phyloP scores from a whole-genome alignment of 176 grass and related monocot species.

The Triticum monococcum region DNA sequence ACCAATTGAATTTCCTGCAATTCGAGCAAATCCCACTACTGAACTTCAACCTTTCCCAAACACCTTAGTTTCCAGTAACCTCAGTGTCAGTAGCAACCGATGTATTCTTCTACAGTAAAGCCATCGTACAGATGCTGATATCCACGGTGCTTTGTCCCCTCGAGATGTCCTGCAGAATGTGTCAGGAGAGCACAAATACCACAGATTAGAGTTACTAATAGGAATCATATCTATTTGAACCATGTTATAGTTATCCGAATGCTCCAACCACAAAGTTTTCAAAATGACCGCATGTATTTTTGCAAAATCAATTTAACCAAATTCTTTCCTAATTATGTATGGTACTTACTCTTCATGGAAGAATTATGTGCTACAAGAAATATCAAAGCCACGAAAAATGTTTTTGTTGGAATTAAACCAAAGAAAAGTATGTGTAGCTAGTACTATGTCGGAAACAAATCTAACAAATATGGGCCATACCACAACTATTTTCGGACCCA shows the following conservation, averaged over 20 bases:
- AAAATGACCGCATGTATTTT: not conserved
- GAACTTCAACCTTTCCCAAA: not conserved
- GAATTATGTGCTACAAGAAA: not conserved
- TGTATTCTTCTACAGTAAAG: not conserved
- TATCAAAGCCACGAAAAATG: not conserved
- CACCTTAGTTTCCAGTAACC: not conserved
- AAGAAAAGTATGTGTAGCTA: not conserved
- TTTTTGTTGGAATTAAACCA: not conserved
- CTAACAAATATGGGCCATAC: not conserved
- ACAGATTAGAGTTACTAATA: not conserved
- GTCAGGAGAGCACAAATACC: not conserved
- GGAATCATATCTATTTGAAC: not conserved
- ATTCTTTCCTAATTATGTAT: not conserved
- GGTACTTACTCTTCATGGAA: not conserved
- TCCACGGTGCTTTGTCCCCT: not conserved
- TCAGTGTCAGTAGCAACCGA: not conserved
- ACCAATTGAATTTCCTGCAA: not conserved
- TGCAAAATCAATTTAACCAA: not conserved
- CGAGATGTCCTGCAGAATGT: not conserved
- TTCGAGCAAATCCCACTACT: not conserved
- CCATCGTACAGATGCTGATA: not conserved
- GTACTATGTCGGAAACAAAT: not conserved
- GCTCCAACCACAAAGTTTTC: not conserved
- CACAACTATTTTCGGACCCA: not conserved
- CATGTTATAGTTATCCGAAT: not conserved